phyloP scores from a whole-genome alignment of 2,329 filamentous ascomycete genomes.

The Pseudogymnoascus sp. region DNA sequence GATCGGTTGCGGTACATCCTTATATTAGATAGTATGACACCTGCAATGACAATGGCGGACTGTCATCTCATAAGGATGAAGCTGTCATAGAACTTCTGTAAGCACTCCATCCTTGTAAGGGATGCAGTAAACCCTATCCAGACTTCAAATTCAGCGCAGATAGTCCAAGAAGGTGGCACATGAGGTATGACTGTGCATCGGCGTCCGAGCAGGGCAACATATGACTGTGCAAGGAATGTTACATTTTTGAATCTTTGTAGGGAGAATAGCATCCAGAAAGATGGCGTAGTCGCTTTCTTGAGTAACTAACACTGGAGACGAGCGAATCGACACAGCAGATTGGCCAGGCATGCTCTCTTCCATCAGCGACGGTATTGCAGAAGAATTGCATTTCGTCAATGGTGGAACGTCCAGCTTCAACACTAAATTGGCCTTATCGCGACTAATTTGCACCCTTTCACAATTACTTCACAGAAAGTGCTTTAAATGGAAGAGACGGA shows the following conservation, averaged over 20 bases:
- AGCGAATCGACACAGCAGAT: too few relatives aligned
- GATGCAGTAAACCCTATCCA: not conserved
- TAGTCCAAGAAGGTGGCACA: not conserved
- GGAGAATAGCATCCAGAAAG: not conserved
- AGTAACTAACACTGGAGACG: not conserved
- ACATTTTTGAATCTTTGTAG: not conserved
- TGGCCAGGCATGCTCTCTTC: not conserved
- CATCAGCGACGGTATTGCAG: not conserved
- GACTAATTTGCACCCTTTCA: not conserved
- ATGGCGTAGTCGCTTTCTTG: not conserved
- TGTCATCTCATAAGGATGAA: not conserved
- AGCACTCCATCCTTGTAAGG: not conserved
- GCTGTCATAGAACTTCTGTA: not conserved
- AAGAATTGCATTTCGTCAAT: not conserved
- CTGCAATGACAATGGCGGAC: not conserved
- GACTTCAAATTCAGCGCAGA: too few relatives aligned
- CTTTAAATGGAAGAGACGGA: not conserved
- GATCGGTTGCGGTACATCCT: not conserved
- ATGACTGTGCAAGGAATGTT: not conserved
- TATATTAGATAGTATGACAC: not conserved
- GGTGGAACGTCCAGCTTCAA: not conserved
- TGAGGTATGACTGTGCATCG: not conserved
- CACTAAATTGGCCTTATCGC: not conserved
- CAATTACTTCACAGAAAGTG: not conserved
- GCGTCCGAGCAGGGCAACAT: not conserved